Base-by-base conservation (phyloP, 2,329 filamentous ascomycete genomes). In the Trichophyton equinum region DNA sequence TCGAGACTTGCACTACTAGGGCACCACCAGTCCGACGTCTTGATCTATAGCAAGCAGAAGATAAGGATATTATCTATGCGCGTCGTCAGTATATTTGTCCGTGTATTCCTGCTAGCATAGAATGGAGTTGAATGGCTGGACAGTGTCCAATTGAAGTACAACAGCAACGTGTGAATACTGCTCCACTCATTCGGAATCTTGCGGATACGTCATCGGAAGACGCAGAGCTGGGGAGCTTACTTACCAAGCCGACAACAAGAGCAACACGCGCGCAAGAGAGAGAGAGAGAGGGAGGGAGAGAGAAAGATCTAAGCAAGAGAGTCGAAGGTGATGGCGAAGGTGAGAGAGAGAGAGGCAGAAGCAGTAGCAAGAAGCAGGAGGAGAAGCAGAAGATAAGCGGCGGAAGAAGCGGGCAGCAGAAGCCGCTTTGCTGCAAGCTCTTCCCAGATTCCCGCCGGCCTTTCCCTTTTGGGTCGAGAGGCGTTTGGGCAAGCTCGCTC, bases 401-500 rank as follows among this genome's bases (percentile, higher is more conserved):
- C 40, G 40, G 40, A n/a, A 44, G 40, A n/a, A n/a, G 40, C 40
- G 40, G 40, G 15, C 15, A 44, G 6, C 15, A 44, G 40, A n/a
- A 38, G 40, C 58, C 36, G 44, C 38, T 53, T 33, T 36, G n/a
- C 6, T 47, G 44, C 20, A 47, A 9, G n/a, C 9, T 47, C n/a
- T 25, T 57, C 53, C 30, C 46, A 9, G 59, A 42, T 57, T 63
- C 33, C 44, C 38, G 22, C 7, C 25, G 49, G 18, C 42, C 42
- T 60, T 55, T 58, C 58, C 56, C 22, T 27, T 58, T 58, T 60
- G 27, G 49, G 49, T 3, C 27, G n/a, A 30, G 27, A 30, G 36
- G 33, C 61, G 59, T 59, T 44, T 44, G 59, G 55, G 27, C 27
- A 44, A 18, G 6, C 22, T 15, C n/a, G 49, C 49, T 30, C 27